Evolutionary conservation across 805 yeast species (phyloP).

Genomic region (Metschnikowia koreensis): DNA sequence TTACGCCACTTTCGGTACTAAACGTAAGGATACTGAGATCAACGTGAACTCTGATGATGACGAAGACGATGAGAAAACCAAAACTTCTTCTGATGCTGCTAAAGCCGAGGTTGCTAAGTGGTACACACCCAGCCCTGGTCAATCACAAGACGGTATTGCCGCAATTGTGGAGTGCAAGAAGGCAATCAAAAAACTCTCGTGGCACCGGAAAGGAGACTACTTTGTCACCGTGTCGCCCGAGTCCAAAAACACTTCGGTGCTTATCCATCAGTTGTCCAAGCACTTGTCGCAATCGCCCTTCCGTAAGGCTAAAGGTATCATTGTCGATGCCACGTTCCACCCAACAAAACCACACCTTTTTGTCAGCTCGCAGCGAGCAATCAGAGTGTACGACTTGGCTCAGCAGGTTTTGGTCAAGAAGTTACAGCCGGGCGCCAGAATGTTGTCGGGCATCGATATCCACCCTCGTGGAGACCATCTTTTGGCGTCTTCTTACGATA

Average conservation of each 20-base stretch:
- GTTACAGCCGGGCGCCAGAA: conserved; percentile 91
- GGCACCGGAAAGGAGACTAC: conserved; percentile 98
- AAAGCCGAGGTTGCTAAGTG: conserved; percentile 69
- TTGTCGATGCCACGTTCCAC: conserved; percentile 95
- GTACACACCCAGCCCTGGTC: conserved; percentile 71
- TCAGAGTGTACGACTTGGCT: conserved; percentile 86
- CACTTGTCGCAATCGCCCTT: conserved; percentile 96
- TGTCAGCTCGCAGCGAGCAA: conserved; percentile 90
- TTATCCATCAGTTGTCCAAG: conserved; percentile 91
- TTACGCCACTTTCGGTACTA: conserved; percentile 62
- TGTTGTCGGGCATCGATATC: conserved; percentile 87
- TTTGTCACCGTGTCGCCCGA: conserved; percentile 97
- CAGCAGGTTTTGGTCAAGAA: conserved; percentile 82
- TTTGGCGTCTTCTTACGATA: conserved; percentile 88
- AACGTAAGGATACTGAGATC: conserved; percentile 39
- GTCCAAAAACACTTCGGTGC: conserved; percentile 80
- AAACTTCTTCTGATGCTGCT: conserved; percentile 15
- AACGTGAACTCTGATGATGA: conserved; percentile 37
- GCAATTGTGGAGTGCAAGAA: conserved; percentile 65
- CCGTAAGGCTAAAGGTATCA: conserved; percentile 86
- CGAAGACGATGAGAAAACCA: conserved; percentile 24
- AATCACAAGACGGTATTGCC: conserved; percentile 62
- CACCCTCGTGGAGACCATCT: conserved; percentile 97
- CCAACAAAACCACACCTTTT: conserved; percentile 92
- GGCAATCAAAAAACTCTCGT: conserved; percentile 75